Evolutionary conservation across 257 asterid species (phyloP).

Genomic region (Solanum sitiens): DNA sequence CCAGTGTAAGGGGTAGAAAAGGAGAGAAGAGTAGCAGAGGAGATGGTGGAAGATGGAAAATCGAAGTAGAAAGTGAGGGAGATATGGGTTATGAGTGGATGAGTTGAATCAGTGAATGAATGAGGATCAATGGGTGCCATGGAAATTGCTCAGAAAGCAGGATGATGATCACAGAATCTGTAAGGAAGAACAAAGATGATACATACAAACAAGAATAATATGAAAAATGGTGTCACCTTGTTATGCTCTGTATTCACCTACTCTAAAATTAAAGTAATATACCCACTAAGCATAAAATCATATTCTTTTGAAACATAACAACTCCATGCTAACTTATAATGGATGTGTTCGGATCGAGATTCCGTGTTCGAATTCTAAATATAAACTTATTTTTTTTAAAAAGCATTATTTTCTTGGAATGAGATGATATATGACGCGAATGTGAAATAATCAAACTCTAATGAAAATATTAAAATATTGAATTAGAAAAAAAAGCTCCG

Average conservation of each 20-base stretch:
- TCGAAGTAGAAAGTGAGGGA: conserved; percentile 75
- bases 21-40: conserved; percentile 56
- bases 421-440: not conserved
- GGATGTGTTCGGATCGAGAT: not conserved
- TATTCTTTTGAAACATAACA: not conserved
- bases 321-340: not conserved
- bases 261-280: not conserved
- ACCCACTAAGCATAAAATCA: not conserved
- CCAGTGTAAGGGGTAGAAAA: conserved; percentile 65
- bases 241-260: not conserved
- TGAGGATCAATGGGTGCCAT: conserved; percentile 92
- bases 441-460: not conserved
- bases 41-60: conserved; percentile 71
- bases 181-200: not conserved
- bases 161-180: not conserved
- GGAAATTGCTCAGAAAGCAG: not conserved
- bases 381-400: too few species aligned
- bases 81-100: conserved; percentile 76
- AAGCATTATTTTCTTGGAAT: too few species aligned
- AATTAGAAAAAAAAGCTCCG: too few species aligned
- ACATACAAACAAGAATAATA: not conserved
- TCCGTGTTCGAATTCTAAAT: too few species aligned
- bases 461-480: too few species aligned
- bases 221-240: not conserved
- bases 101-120: conserved; percentile 73